phyloP scores from a whole-genome alignment of 2,329 filamentous ascomycete species.

The Cladophialophora chaetospira region DNA sequence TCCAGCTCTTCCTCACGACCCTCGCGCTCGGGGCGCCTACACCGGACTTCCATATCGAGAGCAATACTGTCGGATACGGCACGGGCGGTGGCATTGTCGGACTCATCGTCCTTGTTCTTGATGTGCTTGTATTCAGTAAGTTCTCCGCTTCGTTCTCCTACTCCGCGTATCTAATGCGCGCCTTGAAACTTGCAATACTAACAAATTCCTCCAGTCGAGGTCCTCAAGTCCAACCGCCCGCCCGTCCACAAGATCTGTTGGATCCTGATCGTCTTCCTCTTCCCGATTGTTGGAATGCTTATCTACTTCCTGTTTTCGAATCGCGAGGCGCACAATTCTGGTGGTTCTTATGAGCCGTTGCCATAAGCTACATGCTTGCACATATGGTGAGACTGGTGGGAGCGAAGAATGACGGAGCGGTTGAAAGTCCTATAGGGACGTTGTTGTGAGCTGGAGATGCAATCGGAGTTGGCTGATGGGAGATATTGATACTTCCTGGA shows the following conservation, averaged over 20 bases:
- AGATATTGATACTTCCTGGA: too few relatives aligned
- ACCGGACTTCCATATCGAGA: neutral
- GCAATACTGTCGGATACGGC: constrained; percentile 20
- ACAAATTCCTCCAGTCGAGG: constrained; percentile 19
- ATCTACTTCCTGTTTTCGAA: constrained; percentile 30
- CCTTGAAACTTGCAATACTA: neutral
- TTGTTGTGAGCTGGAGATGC: too few relatives aligned
- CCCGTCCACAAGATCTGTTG: constrained; percentile 23
- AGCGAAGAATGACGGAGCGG: too few relatives aligned
- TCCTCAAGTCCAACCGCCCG: constrained; percentile 25
- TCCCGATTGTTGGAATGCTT: constrained; percentile 28
- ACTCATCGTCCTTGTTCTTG: constrained; percentile 25
- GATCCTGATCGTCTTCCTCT: constrained; percentile 26
- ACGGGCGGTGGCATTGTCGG: constrained; percentile 27
- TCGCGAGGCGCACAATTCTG: constrained; percentile 19
- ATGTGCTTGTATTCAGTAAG: constrained; percentile 27
- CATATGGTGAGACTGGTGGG: neutral
- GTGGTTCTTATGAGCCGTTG: constrained; percentile 25
- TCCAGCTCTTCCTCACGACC: constrained; percentile 11
- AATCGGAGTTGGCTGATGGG: too few relatives aligned
- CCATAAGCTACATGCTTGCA: constrained; percentile 1
- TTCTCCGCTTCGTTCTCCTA: neutral
- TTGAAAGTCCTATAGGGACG: too few relatives aligned
- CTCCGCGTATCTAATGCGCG: neutral
- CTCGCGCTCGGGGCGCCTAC: constrained; percentile 16